Evolutionary conservation across 495 filamentous ascomycete species (phyloP), one percentile per base, ranked within the genome.

Genomic region (Daldinia concentrica): DNA sequence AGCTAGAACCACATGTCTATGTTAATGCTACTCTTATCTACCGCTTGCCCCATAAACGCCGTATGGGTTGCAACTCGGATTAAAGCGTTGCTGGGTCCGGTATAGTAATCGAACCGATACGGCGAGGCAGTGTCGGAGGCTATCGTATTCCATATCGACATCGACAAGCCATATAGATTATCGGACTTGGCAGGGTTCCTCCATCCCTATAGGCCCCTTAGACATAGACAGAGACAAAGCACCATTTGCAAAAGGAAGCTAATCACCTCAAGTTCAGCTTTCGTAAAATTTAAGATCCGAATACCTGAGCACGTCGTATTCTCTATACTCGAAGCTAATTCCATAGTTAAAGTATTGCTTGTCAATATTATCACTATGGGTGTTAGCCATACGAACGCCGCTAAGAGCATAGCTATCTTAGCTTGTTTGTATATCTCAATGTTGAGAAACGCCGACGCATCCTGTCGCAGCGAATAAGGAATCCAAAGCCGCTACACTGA

Each of bases 41-140:
- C 66, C 1, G 74, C 67, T 54, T 77, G 64, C 15, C 72, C 77
- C 52, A 78, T 60, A 12, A 69, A 81, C n/a, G 78, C 78, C 6
- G 74, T 73, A 6, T 78, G 69, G 4, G 75, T 77, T 41, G 73
- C 65, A 7, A 73, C 70, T 22, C 74, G 74, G 48, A 63, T 57
- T 24, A 80, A 72, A 6, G 50, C 68, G 4, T 76, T 74, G 37
- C 39, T 71, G 0, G 78, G 63, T 15, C 62, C 72, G 1, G 78
- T 79, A 56, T 77, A 81, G 37, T 82, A 82, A 59, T 82, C 80
- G 34, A 80, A 79, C 77, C 77, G 80, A 27, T 72, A 69, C 4
- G 57, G 54, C 1, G 66, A 55, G 24, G 65, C 36, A 4, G 50
- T 58, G 34, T 72, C 63, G 3, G 30, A 0, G 9, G 58, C 58